A percentile compares a stretch with the other conserved stretches of the same genome.
Evolutionary conservation across 2,329 filamentous ascomycete genomes (phyloP).

Genomic region (Colletotrichum sp.): DNA sequence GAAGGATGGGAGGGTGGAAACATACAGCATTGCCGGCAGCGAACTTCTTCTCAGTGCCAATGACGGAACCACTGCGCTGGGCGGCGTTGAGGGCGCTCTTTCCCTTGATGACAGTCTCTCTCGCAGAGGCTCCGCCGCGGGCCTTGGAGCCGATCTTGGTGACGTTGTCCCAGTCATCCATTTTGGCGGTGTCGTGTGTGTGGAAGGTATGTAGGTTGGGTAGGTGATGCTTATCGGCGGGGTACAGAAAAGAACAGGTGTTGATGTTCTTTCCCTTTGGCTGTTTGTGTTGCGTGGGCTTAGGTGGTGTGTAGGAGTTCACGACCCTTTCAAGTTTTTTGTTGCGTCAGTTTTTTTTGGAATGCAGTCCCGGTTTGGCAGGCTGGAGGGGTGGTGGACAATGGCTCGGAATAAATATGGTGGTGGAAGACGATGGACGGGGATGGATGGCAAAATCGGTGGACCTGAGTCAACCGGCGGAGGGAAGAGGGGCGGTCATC

Average conservation of each 20-base stretch:
- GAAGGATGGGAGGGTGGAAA: conserved; percentile 25
- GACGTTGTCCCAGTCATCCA: conserved; percentile 82
- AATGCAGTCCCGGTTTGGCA: not conserved
- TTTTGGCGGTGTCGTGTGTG: conserved; percentile 52
- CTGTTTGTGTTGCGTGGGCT: conserved; percentile 19
- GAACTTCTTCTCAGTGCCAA: conserved; percentile 92
- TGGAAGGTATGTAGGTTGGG: not conserved
- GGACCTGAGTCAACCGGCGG: conserved; percentile 35
- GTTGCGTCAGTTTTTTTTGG: conserved; percentile 17
- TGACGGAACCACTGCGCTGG: conserved; percentile 75
- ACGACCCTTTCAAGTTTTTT: not conserved
- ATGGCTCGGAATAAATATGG: conserved; percentile 15
- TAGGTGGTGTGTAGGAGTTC: not conserved
- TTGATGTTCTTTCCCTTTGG: not conserved
- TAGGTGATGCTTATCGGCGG: not conserved
- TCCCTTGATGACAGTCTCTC: conserved; percentile 89
- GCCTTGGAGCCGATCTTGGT: conserved; percentile 95
- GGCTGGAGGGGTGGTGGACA: not conserved
- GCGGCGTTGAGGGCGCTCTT: conserved; percentile 87
- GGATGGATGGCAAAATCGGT: conserved; percentile 27
- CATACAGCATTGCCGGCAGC: conserved; percentile 79
- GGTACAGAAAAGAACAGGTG: not conserved
- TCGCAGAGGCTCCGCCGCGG: conserved; percentile 68
- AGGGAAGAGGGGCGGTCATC: conserved; percentile 16
- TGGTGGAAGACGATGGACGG: conserved; percentile 30